Evolutionary conservation across 257 asterid species (phyloP).

Genomic region (Anisodus acutangulus): DNA sequence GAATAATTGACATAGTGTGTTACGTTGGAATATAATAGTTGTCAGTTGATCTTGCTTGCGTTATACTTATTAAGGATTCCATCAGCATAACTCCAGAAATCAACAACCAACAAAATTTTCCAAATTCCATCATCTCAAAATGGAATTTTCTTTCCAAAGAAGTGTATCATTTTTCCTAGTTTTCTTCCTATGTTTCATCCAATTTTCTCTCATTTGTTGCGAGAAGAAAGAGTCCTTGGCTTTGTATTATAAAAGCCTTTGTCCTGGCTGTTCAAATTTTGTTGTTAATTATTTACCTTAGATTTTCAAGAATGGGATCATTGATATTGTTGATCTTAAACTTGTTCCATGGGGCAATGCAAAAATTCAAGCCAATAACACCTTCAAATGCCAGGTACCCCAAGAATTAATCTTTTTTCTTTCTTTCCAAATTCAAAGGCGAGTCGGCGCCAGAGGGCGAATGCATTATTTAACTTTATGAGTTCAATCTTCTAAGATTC

Average conservation of each 20-base stretch:
- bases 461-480: no score
- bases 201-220: conserved; percentile 12
- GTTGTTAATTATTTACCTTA: conserved; percentile 42
- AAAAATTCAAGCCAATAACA: conserved; percentile 38
- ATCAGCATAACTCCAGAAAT: no score
- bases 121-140: neutral
- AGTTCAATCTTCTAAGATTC: no score
- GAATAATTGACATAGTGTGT: no score
- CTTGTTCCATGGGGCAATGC: conserved; percentile 59
- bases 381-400: conserved; percentile 35
- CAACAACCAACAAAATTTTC: no score
- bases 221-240: conserved; percentile 26
- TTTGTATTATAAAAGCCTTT: conserved; percentile 51
- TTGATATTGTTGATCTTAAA: conserved; percentile 45
- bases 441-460: no score
- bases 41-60: no score
- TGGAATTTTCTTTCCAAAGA: neutral
- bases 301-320: conserved; percentile 46
- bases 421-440: no score
- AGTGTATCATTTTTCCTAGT: neutral
- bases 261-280: conserved; percentile 50
- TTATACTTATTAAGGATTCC: no score
- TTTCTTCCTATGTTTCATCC: neutral
- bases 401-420: neutral
- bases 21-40: no score